Base-by-base conservation (phyloP, 163 green algal genomes). In the Coccomyxa subellipsoidea region DNA sequence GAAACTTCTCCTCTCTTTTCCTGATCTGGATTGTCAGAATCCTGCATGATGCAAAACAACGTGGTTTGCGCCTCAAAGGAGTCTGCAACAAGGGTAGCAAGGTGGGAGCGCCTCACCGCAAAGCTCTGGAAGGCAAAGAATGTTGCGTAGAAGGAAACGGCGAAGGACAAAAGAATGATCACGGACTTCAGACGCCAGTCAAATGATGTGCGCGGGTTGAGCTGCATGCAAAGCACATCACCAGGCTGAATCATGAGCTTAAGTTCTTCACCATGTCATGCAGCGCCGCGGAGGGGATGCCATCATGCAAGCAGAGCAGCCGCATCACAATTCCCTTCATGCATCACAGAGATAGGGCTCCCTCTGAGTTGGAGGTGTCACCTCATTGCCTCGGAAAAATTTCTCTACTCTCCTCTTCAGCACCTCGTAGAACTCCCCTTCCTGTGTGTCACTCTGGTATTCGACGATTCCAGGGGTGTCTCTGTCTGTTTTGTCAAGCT, bases 351-450 rank as follows among this genome's bases (percentile, higher is more conserved):
- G 47, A 73, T 1, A 36, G 18, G 8, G 8, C 5, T 53, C 31
- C 70, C 39, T 31, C 2, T 34, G 15, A 77, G 70, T 7, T 31
- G 15, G 40, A 31, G 32, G 32, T n/a, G 70, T 77, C 75, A 92
- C 87, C 83, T 92, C 89, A 78, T 93, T 93, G 31, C 90, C 82
- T 36, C 88, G 89, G 66, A 95, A 91, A 76, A 90, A 89, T 27
- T 86, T 87, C 36, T 88, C 81, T 21, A 93, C 92, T 27, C 84
- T 79, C 7, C 80, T 32, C 85, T 92, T 93, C 12, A 92, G 77
- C 25, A 82, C 76, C 29, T 75, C 76, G 78, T 92, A 94, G 77
- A 95, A 93, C 32, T 87, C 47, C 36, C 83, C 83, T 6, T 92
- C 82, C 7, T 89, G 81, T 8, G 77, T 31, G 53, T 91, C 78